Evolutionary conservation across 768 basidiomycete species (phyloP).

Genomic region (Plicaturopsis crispa): DNA sequence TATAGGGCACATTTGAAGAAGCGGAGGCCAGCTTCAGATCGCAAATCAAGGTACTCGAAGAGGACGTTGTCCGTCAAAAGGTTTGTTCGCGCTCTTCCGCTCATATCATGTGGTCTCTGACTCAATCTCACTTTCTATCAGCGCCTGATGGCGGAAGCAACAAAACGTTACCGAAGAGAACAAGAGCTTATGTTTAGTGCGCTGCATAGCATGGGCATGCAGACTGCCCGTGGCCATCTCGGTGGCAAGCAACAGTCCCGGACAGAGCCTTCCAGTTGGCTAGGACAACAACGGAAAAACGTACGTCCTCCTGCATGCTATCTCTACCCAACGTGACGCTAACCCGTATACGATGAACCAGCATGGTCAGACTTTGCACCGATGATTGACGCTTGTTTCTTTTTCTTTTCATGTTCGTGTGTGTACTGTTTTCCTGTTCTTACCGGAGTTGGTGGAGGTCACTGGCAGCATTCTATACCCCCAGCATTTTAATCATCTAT

Average conservation of each 20-base stretch:
- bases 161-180: slow-evolving; percentile 60
- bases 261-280: slow-evolving; percentile 58
- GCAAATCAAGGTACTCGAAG: slow-evolving; percentile 58
- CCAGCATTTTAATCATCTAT: no score
- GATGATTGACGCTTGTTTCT: no score
- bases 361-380: no score
- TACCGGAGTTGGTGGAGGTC: no score
- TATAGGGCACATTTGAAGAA: slow-evolving; percentile 59
- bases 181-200: slow-evolving; percentile 77
- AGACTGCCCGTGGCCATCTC: slow-evolving; percentile 53
- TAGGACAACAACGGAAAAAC: slow-evolving; percentile 51
- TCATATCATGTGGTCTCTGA: background rate
- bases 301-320: no score
- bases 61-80: slow-evolving; percentile 53
- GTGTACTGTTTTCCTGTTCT: no score
- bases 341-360: no score
- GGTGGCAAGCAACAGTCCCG: slow-evolving; percentile 32
- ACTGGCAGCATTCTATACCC: no score
- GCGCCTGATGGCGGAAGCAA: slow-evolving; percentile 44
- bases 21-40: slow-evolving; percentile 58
- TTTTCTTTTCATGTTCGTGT: no score
- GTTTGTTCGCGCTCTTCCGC: slow-evolving; percentile 19
- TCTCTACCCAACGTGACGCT: no score
- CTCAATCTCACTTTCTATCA: slow-evolving; percentile 12
- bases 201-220: slow-evolving; percentile 65